Conservation (phyloP, 345 rosid species). For the Punica granatum region DNA sequence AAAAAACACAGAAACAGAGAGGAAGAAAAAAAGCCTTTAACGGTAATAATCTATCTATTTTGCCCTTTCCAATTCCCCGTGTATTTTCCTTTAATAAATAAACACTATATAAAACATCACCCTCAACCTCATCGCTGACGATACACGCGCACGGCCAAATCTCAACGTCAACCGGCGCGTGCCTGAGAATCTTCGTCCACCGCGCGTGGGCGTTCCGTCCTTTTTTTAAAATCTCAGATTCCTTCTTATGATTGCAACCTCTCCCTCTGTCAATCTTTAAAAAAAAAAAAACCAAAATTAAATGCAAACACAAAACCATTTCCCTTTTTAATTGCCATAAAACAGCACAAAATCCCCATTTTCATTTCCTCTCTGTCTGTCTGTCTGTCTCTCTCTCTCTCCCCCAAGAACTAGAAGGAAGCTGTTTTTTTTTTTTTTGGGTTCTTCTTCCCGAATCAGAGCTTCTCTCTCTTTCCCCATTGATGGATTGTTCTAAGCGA, state of each 20-base stretch:
- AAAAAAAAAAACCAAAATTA: not conserved
- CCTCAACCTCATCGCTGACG: constrained; percentile 1
- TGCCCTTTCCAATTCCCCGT: too few species aligned
- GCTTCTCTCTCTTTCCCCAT: not conserved
- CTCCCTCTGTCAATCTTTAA: not conserved
- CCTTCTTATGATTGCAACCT: not conserved
- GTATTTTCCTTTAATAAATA: not conserved
- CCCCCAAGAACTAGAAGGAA: too few species aligned
- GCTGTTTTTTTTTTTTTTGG: too few species aligned
- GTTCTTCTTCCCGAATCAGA: not conserved
- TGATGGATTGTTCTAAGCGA: constrained; percentile 1
- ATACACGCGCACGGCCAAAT: not conserved
- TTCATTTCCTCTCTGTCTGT: not conserved
- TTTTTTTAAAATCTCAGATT: not conserved
- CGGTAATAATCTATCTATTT: too few species aligned
- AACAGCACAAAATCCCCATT: not conserved
- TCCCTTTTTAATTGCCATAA: not conserved
- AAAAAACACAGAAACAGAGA: too few species aligned
- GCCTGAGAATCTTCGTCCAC: not conserved
- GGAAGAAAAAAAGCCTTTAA: too few species aligned
- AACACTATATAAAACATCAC: not conserved
- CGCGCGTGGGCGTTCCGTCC: not conserved
- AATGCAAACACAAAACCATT: not conserved
- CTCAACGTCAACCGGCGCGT: not conserved
- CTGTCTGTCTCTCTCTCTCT: too few species aligned